Conservation (phyloP, 768 basidiomycete genomes). For the Amanita jacksonii region DNA sequence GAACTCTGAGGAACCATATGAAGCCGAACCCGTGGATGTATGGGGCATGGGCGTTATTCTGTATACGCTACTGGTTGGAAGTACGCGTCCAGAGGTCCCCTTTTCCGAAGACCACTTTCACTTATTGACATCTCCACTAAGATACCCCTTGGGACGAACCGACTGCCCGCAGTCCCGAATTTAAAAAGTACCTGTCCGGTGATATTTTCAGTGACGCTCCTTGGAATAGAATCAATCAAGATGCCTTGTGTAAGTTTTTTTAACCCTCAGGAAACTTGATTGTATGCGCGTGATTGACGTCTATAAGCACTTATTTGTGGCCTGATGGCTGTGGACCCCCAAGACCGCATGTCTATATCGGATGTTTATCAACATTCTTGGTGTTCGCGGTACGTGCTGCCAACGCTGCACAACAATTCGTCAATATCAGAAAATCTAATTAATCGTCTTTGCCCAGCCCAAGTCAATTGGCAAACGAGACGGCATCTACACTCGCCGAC, state of each 20-base stretch:
- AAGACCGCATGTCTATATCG: slow-evolving; percentile 41
- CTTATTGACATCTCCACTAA: too few relatives aligned
- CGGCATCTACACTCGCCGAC: slow-evolving; percentile 49
- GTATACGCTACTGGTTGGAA: slow-evolving; percentile 84
- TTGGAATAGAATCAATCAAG: slow-evolving; percentile 58
- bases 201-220: slow-evolving; percentile 66
- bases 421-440: background rate
- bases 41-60: slow-evolving; percentile 96
- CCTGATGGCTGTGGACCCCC: slow-evolving; percentile 65
- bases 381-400: background rate
- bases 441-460: slow-evolving; percentile 31
- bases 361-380: slow-evolving; percentile 4
- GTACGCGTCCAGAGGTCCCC: slow-evolving; percentile 34
- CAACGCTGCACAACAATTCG: too few relatives aligned
- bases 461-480: slow-evolving; percentile 54
- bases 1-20: slow-evolving; percentile 55
- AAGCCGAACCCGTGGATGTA: slow-evolving; percentile 88
- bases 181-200: slow-evolving; percentile 61
- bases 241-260: slow-evolving; percentile 49
- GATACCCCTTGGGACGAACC: slow-evolving; percentile 99
- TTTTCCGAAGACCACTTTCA: too few relatives aligned
- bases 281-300: too few relatives aligned
- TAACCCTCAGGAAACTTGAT: too few relatives aligned
- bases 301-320: slow-evolving; percentile 74
- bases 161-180: slow-evolving; percentile 71